Percentiles rank a stretch among this genome's conserved stretches.
phyloP scores from a whole-genome alignment of 2,329 filamentous ascomycete genomes.

The Alternaria arborescens region DNA sequence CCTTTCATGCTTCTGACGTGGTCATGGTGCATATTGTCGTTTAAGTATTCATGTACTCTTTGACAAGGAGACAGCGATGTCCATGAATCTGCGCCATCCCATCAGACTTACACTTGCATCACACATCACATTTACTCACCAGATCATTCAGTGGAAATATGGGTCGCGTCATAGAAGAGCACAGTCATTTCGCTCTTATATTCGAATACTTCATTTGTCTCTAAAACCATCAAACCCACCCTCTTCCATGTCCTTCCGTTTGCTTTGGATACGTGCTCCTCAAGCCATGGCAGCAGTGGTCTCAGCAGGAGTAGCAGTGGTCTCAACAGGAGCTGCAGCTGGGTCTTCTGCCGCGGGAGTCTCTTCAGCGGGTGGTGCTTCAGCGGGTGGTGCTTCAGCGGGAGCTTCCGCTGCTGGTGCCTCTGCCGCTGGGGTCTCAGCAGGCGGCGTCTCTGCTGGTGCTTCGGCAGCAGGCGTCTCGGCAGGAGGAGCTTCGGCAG shows the following conservation, averaged over 20 bases:
- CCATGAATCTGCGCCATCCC: not conserved
- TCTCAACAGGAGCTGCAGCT: not conserved
- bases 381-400: not conserved
- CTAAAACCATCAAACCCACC: not conserved
- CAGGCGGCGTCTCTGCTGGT: not conserved
- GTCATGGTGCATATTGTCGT: too few relatives aligned
- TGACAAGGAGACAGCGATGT: not conserved
- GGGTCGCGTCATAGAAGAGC: too few relatives aligned
- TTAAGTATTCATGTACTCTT: too few relatives aligned
- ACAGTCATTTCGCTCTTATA: not conserved
- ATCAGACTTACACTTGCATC: too few relatives aligned
- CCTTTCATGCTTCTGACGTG: too few relatives aligned
- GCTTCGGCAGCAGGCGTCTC: not conserved
- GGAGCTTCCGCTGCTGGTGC: not conserved
- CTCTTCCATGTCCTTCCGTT: not conserved
- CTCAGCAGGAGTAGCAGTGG: not conserved
- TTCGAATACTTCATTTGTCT: not conserved
- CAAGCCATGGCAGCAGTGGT: not conserved
- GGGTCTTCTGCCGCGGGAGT: not conserved
- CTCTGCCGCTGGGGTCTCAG: not conserved
- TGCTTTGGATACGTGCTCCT: not conserved
- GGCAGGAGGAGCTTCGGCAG: conserved; percentile 2
- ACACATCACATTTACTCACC: not conserved
- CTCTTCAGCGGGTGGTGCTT: not conserved
- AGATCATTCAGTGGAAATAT: not conserved